Conservation (phyloP, 495 filamentous ascomycete genomes). For the Sordaria brevicollis region DNA sequence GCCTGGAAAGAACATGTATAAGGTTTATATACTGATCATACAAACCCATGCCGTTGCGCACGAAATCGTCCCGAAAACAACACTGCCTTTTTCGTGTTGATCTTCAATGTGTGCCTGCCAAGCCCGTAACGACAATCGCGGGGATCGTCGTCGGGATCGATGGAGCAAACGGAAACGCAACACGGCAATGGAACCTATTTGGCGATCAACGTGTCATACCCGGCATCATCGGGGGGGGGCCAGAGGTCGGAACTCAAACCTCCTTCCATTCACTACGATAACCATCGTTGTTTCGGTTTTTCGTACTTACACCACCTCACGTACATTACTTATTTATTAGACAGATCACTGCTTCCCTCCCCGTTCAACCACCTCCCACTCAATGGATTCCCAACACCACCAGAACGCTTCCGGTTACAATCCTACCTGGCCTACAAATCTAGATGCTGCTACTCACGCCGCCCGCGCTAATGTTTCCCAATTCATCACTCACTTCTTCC, state of each 20-base stretch:
- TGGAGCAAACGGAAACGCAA: neutral
- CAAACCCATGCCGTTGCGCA: neutral
- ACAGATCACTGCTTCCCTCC: neutral
- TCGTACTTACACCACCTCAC: neutral
- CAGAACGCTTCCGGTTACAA: constrained; percentile 6
- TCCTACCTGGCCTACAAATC: constrained; percentile 20
- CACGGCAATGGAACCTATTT: neutral
- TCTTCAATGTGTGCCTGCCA: neutral
- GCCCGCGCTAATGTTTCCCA: constrained; percentile 9
- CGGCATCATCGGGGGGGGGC: too few species aligned
- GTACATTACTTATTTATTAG: too few species aligned
- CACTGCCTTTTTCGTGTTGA: neutral
- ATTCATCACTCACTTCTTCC: constrained; percentile 29
- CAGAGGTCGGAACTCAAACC: neutral
- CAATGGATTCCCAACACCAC: neutral
- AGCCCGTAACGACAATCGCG: neutral
- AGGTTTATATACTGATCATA: neutral
- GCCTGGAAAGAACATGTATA: neutral
- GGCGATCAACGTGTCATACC: neutral
- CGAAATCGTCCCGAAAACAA: neutral
- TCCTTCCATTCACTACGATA: neutral
- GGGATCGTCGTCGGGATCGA: neutral
- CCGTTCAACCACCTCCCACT: neutral
- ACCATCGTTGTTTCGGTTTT: neutral
- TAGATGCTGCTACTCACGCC: constrained; percentile 6